phyloP scores from a whole-genome alignment of 164 flowering plant species.

The Kalanchoe fedtschenkoi region DNA sequence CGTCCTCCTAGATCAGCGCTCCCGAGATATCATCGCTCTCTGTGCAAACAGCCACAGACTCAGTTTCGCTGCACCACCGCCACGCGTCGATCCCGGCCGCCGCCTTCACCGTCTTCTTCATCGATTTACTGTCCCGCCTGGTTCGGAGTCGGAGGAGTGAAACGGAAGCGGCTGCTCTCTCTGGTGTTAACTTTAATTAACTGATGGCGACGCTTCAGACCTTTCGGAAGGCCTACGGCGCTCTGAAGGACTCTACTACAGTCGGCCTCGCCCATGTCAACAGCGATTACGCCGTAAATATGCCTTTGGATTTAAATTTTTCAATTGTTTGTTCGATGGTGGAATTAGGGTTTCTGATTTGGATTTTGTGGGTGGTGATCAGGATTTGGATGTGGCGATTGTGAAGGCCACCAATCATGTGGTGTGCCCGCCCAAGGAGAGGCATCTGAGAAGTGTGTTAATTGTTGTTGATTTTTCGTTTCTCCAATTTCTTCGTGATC shows the following conservation, averaged over 20 bases:
- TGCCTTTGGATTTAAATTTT: background rate
- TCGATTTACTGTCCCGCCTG: background rate
- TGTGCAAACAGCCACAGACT: no score
- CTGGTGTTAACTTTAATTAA: background rate
- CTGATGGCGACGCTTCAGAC: constrained; percentile 40
- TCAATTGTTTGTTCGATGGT: background rate
- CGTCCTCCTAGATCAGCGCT: background rate
- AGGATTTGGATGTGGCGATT: constrained; percentile 97
- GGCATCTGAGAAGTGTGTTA: constrained; percentile 74
- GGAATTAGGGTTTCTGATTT: background rate
- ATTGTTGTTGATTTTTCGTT: background rate
- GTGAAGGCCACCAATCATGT: constrained; percentile 97
- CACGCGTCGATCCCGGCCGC: background rate
- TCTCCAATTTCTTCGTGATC: constrained; percentile 6
- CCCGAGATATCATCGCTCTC: background rate
- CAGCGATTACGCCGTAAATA: constrained; percentile 32
- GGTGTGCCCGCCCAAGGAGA: constrained; percentile 89
- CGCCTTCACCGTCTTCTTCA: background rate
- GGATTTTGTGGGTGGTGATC: constrained; percentile 4
- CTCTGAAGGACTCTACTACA: constrained; percentile 40
- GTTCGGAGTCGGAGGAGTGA: background rate
- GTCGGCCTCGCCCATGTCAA: constrained; percentile 51
- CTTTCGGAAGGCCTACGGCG: constrained; percentile 44
- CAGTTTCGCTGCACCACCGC: background rate
- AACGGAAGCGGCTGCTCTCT: background rate